Evolutionary conservation across 1,139 yeast genomes (phyloP).

Genomic region (Yamadazyma songkhlaensis): DNA sequence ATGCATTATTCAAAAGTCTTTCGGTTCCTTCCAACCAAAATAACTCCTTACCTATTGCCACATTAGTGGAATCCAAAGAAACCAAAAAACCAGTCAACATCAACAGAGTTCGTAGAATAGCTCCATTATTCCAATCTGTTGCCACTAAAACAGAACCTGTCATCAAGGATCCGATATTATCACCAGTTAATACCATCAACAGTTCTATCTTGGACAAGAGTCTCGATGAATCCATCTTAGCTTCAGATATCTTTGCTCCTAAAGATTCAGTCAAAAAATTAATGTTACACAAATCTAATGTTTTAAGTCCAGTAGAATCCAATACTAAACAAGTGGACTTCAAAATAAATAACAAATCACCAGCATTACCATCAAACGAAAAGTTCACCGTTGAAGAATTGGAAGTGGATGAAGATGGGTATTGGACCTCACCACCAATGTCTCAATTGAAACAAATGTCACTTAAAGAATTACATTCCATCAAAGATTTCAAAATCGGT

Average conservation of each 20-base stretch:
- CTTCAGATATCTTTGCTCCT: slow-evolving; percentile 74
- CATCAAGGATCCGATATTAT: slow-evolving; percentile 10
- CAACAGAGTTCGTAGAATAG: slow-evolving; percentile 60
- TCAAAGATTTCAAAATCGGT: slow-evolving; percentile 73
- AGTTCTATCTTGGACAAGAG: slow-evolving; percentile 22
- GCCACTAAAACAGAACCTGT: slow-evolving; percentile 5
- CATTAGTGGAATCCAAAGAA: slow-evolving; percentile 43
- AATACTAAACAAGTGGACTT: slow-evolving; percentile 32
- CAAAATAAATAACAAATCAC: slow-evolving; percentile 13
- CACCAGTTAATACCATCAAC: slow-evolving; percentile 2
- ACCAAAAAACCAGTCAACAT: slow-evolving; percentile 53
- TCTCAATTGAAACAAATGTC: slow-evolving; percentile 59
- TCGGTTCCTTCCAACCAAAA: slow-evolving; percentile 22
- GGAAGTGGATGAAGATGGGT: slow-evolving; percentile 60
- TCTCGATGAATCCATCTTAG: slow-evolving; percentile 65
- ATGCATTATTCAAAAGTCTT: slow-evolving; percentile 57
- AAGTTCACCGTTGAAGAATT: slow-evolving; percentile 18
- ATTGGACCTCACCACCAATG: slow-evolving; percentile 82
- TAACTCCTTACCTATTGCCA: slow-evolving; percentile 45
- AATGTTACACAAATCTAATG: slow-evolving; percentile 47
- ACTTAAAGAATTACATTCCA: slow-evolving; percentile 59
- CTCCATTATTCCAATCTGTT: slow-evolving; percentile 41
- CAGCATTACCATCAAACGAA: slow-evolving; percentile 8
- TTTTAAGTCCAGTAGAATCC: slow-evolving; percentile 9
- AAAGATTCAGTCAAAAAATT: slow-evolving; percentile 55